A percentile compares a stretch with the other conserved stretches of the same genome.
These are phyloP conservation scores for Pleurotus cornucopiae DNA, from an alignment of 768 basidiomycete genomes.

Conservation along the genomic window DNA sequence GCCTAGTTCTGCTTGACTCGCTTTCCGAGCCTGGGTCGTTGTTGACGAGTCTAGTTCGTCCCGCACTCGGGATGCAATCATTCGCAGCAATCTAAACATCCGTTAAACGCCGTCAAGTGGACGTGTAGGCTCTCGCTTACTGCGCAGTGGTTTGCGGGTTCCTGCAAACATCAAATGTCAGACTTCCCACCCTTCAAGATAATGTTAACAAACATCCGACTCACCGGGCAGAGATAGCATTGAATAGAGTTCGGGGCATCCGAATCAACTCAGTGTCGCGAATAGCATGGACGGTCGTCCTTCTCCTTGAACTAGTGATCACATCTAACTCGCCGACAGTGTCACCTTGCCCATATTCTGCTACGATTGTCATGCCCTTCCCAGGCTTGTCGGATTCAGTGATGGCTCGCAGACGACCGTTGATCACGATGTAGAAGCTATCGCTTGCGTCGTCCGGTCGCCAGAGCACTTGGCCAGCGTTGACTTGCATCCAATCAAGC, in stretches of 20 bases:
- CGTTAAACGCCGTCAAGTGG: constrained; percentile 1
- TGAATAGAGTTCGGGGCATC: constrained; percentile 97
- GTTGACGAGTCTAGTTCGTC: constrained; percentile 71
- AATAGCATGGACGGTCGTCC: constrained; percentile 94
- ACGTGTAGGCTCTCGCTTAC: constrained; percentile 33
- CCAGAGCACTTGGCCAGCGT: constrained; percentile 93
- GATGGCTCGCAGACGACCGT: constrained; percentile 91
- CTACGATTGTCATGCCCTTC: constrained; percentile 76
- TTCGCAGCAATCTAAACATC: constrained; percentile 59
- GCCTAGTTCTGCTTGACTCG: constrained; percentile 52
- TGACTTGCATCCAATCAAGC: constrained; percentile 97
- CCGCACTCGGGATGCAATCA: constrained; percentile 90
- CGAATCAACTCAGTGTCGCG: constrained; percentile 96
- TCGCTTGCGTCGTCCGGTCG: constrained; percentile 87
- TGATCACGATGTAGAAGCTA: constrained; percentile 97
- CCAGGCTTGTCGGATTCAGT: constrained; percentile 58
- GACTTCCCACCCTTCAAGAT: neutral
- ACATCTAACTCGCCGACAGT: constrained; percentile 97
- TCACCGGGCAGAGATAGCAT: constrained; percentile 87
- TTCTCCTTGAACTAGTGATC: constrained; percentile 83
- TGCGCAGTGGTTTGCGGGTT: constrained; percentile 85
- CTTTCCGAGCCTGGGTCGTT: constrained; percentile 44
- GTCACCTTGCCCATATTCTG: constrained; percentile 96
- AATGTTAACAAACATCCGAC: constrained; percentile 13
- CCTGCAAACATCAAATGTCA: constrained; percentile 27